Percentiles rank a stretch among this genome's conserved stretches.
phyloP scores from a whole-genome alignment of 306 rosid species.

The Dalbergia oliveri region DNA sequence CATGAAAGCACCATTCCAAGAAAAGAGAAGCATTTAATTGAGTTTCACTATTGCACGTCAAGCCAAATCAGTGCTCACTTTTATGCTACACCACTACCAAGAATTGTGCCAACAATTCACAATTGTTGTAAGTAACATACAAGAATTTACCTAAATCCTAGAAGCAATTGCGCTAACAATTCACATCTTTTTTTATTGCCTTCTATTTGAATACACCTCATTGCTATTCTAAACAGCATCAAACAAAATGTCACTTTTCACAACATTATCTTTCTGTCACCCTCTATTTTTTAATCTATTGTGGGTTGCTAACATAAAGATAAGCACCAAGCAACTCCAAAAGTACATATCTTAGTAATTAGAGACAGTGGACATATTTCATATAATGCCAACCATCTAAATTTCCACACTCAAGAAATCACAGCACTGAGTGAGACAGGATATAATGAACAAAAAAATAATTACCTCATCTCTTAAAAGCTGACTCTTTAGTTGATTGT shows the following conservation, averaged over 20 bases:
- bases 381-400: not conserved
- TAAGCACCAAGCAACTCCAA: not conserved
- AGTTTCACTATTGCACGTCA: not conserved
- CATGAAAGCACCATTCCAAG: not conserved
- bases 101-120: not conserved
- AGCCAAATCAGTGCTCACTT: not conserved
- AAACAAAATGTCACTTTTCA: too few species aligned
- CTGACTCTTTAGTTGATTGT: constrained; percentile 74
- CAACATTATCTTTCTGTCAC: not conserved
- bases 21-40: not conserved
- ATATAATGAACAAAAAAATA: constrained; percentile 28
- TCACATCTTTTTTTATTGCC: too few species aligned
- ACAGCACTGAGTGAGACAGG: constrained; percentile 4
- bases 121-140: not conserved
- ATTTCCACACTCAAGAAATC: not conserved
- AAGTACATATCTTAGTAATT: not conserved
- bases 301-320: constrained; percentile 26
- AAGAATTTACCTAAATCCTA: not conserved
- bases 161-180: not conserved
- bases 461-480: constrained; percentile 82
- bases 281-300: constrained; percentile 6
- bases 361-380: constrained; percentile 2
- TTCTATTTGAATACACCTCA: too few species aligned
- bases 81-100: not conserved
- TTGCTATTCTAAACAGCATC: too few species aligned